Base-by-base conservation (phyloP, 2,329 filamentous ascomycete species). In the Capronia americana region DNA sequence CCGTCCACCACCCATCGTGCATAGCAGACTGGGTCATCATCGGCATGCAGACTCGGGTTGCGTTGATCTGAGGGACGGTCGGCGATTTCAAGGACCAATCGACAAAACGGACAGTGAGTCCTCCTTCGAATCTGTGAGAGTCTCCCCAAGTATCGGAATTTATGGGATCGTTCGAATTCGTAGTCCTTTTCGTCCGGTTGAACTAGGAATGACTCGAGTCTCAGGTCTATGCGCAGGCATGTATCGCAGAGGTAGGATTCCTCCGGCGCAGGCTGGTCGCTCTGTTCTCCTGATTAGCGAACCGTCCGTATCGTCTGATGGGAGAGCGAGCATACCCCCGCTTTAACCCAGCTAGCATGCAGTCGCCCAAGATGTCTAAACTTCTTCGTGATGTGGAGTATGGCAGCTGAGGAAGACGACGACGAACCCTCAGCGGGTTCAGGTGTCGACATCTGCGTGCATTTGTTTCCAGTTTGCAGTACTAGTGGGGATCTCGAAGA, bases 1-100 rank as follows among this genome's bases (percentile, higher is more conserved):
- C 71, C 71, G 58, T 73, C 71, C 20, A 72, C 65, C n/a, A 73
- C 70, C 71, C 71, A 73, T 61, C 68, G 65, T n/a, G 69, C 70
- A 57, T 69, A 73, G 48, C 64, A 63, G 44, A 65, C 57, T 12
- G 70, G 69, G 61, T 73, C 71, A 20, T 72, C 71, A 51, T 70
- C 69, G 28, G 63, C 61, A 28, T 65, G 56, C 2, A 62, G 51
- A 61, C 67, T 71, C 5, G 71, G 71, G 3, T 63, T 69, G 48
- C 71, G 65, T 57, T 73, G 71, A 51, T 73, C 71, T 41, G 66
- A 64, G 20, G 71, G 71, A 23, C 71, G 69, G 55, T 73, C 71
- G 32, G 69, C 70, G 11, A 72, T 71, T 20, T 69, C 63, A 3
- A 72, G 67, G n/a, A 73, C 68, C 17, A 73, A 65, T 34, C 71